These are phyloP conservation scores for Pseudomonodictys pantanalensis DNA, from an alignment of 495 filamentous ascomycete species.

Conservation along the genomic window DNA sequence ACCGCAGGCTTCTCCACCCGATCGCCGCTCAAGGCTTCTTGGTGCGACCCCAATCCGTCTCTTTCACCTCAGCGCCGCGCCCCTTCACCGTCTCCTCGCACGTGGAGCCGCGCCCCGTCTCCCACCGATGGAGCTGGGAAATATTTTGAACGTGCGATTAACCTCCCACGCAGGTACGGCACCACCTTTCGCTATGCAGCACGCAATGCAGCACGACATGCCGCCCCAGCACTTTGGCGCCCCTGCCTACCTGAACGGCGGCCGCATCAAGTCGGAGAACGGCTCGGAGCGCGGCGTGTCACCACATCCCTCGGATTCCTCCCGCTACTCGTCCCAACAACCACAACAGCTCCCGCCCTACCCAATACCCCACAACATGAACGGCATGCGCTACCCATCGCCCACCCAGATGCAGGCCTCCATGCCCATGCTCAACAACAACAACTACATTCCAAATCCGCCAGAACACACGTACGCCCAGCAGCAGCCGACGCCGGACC, in stretches of 20 bases:
- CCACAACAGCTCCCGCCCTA: slow-evolving; percentile 49
- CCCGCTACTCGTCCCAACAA: slow-evolving; percentile 55
- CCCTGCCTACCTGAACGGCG: slow-evolving; percentile 40
- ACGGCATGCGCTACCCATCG: slow-evolving; percentile 55
- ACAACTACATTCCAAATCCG: slow-evolving; percentile 39
- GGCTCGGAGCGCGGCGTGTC: slow-evolving; percentile 67
- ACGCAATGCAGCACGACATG: slow-evolving; percentile 37
- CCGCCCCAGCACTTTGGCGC: slow-evolving; percentile 35
- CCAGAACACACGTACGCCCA: slow-evolving; percentile 40
- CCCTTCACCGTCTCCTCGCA: slow-evolving; percentile 1
- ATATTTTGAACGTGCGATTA: slow-evolving; percentile 40
- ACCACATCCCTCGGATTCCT: slow-evolving; percentile 66
- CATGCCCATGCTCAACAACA: slow-evolving; percentile 55
- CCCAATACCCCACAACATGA: slow-evolving; percentile 40
- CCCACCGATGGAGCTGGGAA: slow-evolving; percentile 36
- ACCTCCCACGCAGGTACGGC: slow-evolving; percentile 29
- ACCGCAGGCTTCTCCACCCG: slow-evolving; percentile 9
- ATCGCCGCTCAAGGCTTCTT: slow-evolving; percentile 7
- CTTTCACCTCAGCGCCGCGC: neutral
- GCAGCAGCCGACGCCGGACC: slow-evolving; percentile 35
- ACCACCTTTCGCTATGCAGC: slow-evolving; percentile 37
- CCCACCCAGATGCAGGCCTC: slow-evolving; percentile 55
- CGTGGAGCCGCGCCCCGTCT: slow-evolving; percentile 3
- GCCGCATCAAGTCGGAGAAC: slow-evolving; percentile 51
- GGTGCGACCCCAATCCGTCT: slow-evolving; percentile 31